phyloP scores from a whole-genome alignment of 2,329 filamentous ascomycete genomes.

The Hypomyces rosellus region DNA sequence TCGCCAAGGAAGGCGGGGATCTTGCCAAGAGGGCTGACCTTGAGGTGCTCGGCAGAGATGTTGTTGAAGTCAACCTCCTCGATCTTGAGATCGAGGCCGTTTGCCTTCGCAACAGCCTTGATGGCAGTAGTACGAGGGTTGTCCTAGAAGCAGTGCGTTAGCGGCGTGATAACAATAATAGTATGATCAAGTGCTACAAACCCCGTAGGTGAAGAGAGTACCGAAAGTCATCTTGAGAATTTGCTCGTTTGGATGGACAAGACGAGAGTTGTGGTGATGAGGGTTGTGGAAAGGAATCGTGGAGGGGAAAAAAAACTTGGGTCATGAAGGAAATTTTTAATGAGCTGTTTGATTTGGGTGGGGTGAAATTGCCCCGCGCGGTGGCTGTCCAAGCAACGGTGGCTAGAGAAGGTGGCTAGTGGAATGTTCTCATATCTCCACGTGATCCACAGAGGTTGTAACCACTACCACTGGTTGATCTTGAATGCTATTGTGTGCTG shows the following conservation, averaged over 20 bases:
- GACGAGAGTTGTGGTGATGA: slow-evolving; percentile 15
- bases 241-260: slow-evolving; percentile 21
- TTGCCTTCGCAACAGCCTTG: slow-evolving; percentile 93
- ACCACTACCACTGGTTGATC: not conserved
- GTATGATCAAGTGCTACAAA: slow-evolving; percentile 38
- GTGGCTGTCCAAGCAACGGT: slow-evolving; percentile 20
- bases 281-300: slow-evolving; percentile 12
- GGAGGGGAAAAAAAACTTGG: slow-evolving; percentile 16
- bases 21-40: slow-evolving; percentile 83
- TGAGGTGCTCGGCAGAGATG: slow-evolving; percentile 69
- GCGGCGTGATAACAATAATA: slow-evolving; percentile 14
- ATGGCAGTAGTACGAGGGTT: slow-evolving; percentile 88
- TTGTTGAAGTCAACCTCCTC: slow-evolving; percentile 63
- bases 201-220: slow-evolving; percentile 87
- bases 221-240: slow-evolving; percentile 82
- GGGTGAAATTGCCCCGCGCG: slow-evolving; percentile 30
- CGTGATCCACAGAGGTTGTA: slow-evolving; percentile 14
- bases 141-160: slow-evolving; percentile 47
- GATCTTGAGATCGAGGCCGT: slow-evolving; percentile 85
- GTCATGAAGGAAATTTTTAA: slow-evolving; percentile 29
- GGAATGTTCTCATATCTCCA: slow-evolving; percentile 15
- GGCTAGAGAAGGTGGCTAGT: slow-evolving; percentile 2
- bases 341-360: slow-evolving; percentile 17
- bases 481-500: no score
- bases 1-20: slow-evolving; percentile 87